Evolutionary conservation across 306 rosid genomes (phyloP).

Genomic region (Vigna trinervia): DNA sequence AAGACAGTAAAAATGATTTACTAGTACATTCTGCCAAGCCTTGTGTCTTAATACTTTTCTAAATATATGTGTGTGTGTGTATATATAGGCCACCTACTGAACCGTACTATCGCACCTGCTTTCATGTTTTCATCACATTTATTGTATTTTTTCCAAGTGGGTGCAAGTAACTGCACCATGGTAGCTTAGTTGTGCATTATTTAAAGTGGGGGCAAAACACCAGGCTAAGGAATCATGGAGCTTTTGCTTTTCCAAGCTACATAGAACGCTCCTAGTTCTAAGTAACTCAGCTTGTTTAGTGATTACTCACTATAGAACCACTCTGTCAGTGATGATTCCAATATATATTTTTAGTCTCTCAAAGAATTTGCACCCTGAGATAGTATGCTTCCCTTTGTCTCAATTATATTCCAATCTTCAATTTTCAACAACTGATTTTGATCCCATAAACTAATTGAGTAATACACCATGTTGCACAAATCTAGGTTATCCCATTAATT

Average conservation of each 20-base stretch:
- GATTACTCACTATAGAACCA: conserved; percentile 56
- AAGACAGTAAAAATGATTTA: conserved; percentile 45
- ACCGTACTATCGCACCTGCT: conserved; percentile 24
- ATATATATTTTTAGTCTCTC: conserved; percentile 43
- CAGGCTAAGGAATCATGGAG: conserved; percentile 55
- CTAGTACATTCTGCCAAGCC: conserved; percentile 20
- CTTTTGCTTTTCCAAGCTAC: conserved; percentile 64
- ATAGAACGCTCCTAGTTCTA: conserved; percentile 53
- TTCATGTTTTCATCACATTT: conserved; percentile 46
- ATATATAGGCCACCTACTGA: neutral
- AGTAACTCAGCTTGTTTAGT: conserved; percentile 53
- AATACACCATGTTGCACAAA: conserved; percentile 43
- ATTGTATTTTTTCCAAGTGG: conserved; percentile 46
- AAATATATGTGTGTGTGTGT: too few relatives aligned
- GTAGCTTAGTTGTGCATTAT: conserved; percentile 42
- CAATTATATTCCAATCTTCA: conserved; percentile 38
- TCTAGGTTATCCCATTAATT: conserved; percentile 46
- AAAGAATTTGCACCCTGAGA: conserved; percentile 49
- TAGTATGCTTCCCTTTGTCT: conserved; percentile 55
- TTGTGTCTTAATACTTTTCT: conserved; percentile 22
- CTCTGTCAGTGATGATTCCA: conserved; percentile 64
- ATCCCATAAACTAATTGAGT: conserved; percentile 37
- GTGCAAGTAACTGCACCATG: conserved; percentile 53
- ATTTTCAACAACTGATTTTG: conserved; percentile 46
- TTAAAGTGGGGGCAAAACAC: conserved; percentile 47